A percentile compares a stretch with the other conserved stretches of the same genome.
Evolutionary conservation across 225 moss, liverwort and hornwort genomes (phyloP).

Genomic region (Ulota crispa): DNA sequence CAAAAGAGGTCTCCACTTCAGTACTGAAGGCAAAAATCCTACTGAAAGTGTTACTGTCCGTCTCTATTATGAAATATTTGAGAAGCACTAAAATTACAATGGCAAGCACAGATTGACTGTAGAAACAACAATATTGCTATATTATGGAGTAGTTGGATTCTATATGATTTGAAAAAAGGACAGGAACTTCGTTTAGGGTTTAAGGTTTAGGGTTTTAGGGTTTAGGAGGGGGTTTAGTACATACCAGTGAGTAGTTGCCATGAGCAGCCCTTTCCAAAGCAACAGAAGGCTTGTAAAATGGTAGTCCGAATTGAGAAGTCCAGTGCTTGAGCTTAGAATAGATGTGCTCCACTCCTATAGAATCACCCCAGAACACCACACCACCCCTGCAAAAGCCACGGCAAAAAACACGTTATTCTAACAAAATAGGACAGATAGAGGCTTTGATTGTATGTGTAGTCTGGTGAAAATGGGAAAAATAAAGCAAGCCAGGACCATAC

Average conservation of each 20-base stretch:
- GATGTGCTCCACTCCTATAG: constrained; percentile 56
- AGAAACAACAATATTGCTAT: background rate
- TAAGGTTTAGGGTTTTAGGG: background rate
- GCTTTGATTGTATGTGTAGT: background rate
- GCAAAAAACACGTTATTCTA: background rate
- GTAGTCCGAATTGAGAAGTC: constrained; percentile 48
- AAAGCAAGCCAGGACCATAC: constrained; percentile 26
- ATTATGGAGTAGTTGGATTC: background rate
- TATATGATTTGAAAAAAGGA: background rate
- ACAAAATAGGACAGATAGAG: background rate
- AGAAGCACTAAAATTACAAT: background rate
- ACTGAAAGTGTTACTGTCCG: background rate
- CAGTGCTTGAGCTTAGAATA: constrained; percentile 66
- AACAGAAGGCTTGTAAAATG: constrained; percentile 63
- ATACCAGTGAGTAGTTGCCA: constrained; percentile 58
- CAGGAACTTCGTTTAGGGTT: background rate
- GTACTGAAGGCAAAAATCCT: background rate
- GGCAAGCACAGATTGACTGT: too few relatives aligned
- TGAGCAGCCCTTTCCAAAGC: constrained; percentile 57
- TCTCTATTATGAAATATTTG: background rate
- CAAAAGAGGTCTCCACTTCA: background rate
- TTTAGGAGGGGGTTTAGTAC: background rate
- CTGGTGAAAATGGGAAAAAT: background rate
- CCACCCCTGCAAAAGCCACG: constrained; percentile 62
- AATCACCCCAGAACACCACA: constrained; percentile 86